Evolutionary conservation across 2,329 filamentous ascomycete genomes (phyloP).

Genomic region (Arthrobotrys sphaeroides): DNA sequence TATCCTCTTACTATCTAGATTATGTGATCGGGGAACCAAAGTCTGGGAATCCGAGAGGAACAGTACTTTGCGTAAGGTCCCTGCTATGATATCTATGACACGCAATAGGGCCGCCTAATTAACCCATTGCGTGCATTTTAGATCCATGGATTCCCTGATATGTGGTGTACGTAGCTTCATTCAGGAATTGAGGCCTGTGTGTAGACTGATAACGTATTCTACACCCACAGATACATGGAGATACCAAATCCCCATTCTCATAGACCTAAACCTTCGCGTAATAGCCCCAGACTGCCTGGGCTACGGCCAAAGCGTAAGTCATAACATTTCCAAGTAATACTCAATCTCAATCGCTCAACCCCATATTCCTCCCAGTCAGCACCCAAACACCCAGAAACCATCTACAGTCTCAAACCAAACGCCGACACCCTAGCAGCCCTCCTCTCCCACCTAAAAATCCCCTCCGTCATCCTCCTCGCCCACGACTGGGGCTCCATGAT

Average conservation of each 20-base stretch:
- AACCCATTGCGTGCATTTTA: slow-evolving; percentile 43
- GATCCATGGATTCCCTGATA: slow-evolving; percentile 58
- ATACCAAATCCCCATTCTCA: slow-evolving; percentile 81
- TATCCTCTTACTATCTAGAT: slow-evolving; percentile 53
- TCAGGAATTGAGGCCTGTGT: neutral
- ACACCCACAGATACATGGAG: slow-evolving; percentile 73
- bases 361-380: slow-evolving; percentile 62
- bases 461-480: slow-evolving; percentile 79
- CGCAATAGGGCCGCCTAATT: neutral
- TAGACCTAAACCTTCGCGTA: slow-evolving; percentile 77
- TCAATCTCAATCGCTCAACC: too few relatives aligned
- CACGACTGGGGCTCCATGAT: slow-evolving; percentile 89
- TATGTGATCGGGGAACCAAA: slow-evolving; percentile 57
- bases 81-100: neutral
- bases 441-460: slow-evolving; percentile 68
- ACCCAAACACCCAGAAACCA: slow-evolving; percentile 68
- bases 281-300: slow-evolving; percentile 87
- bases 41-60: slow-evolving; percentile 50
- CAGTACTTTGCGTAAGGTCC: slow-evolving; percentile 55
- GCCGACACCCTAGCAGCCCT: slow-evolving; percentile 79
- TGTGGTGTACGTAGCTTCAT: slow-evolving; percentile 55
- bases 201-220: neutral
- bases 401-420: slow-evolving; percentile 77
- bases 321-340: neutral
- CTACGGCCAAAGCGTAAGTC: slow-evolving; percentile 75